Base-by-base conservation (phyloP, 768 basidiomycete genomes). In the Kwoniella sp. region DNA sequence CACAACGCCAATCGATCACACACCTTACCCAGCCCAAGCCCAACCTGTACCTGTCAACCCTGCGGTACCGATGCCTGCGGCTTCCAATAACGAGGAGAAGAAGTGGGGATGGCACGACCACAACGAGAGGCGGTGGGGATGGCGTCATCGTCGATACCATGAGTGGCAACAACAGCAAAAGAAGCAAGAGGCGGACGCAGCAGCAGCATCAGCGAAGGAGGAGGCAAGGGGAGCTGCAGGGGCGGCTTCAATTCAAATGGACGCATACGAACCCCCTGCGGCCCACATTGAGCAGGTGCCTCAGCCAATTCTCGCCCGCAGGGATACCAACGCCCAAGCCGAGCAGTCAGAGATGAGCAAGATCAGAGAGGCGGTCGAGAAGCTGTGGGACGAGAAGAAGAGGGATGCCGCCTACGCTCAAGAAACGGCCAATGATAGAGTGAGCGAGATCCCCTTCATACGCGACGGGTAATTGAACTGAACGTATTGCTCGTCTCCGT, bases 331-430 rank as follows among this genome's bases (percentile, higher is more conserved):
- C 41, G 34, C 25, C 30, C 22, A 47, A 28, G 23, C 20, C 31
- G n/a, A 45, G 41, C 41, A 55, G 22, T 38, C 15, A 22, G 70
- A 71, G 28, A 58, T 71, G 54, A 62, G 34, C 17, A 65, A 59
- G 25, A 41, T 74, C 29, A 34, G 54, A 26, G 69, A 60, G 65
- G 61, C 71, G 2, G 62, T 73, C 8, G 67, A 70, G 41, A 62
- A 57, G 55, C 54, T 75, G 11, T 68, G 69, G 63, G 63, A 37
- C 15, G 71, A 75, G 63, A 72, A 61, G 65, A 72, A 65, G 53
- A 26, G 55, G 20, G 58, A 65, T 25, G 66, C 67, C 3, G 38
- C 34, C 12, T 55, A 41, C 4, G 60, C 45, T 22, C 71, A 73
- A 30, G 63, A 61, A 1, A 57, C 29, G n/a, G 74, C 70, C 15